phyloP scores from a whole-genome alignment of 306 rosid genomes.

The Luffa acutangula region DNA sequence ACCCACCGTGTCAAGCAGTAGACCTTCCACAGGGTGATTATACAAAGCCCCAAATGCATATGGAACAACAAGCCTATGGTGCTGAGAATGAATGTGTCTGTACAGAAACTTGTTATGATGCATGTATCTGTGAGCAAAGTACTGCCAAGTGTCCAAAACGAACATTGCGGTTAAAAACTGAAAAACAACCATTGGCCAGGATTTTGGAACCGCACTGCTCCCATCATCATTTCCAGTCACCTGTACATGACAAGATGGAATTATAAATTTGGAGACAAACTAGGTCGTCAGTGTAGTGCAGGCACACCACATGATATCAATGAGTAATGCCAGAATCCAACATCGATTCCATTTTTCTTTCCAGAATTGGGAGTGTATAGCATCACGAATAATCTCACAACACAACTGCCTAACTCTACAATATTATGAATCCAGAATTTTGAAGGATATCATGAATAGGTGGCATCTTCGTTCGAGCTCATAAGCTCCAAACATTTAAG shows the following conservation, averaged over 20 bases:
- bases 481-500: not conserved
- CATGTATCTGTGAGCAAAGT: constrained; percentile 83
- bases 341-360: not conserved
- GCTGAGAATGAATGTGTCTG: constrained; percentile 77
- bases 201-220: not conserved
- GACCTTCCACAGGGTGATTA: constrained; percentile 84
- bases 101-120: constrained; percentile 84
- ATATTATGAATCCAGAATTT: not conserved
- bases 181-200: constrained; percentile 15
- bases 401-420: not conserved
- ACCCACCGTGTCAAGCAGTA: constrained; percentile 75
- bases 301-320: not conserved
- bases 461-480: not conserved
- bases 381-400: not conserved
- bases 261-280: not conserved
- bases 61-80: constrained; percentile 69
- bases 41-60: constrained; percentile 89
- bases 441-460: not conserved
- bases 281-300: not conserved
- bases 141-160: constrained; percentile 89
- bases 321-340: not conserved
- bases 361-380: not conserved
- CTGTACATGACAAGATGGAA: not conserved
- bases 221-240: constrained; percentile 15
- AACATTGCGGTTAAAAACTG: constrained; percentile 73